Evolutionary conservation across 805 yeast species (phyloP).

Genomic region (Nakazawaea ernobii): DNA sequence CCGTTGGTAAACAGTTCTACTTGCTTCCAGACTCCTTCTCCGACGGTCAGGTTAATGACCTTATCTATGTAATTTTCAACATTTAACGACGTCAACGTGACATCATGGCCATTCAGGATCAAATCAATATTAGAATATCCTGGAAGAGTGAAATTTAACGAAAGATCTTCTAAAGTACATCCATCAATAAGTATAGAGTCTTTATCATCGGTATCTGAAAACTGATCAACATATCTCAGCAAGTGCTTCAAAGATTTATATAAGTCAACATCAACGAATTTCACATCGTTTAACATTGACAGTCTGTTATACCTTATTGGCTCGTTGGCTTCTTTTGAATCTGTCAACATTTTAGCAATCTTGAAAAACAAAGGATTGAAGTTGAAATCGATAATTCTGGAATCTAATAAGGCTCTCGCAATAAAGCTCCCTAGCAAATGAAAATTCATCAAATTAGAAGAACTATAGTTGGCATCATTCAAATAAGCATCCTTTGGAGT

Average conservation of each 20-base stretch:
- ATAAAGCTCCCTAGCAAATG: conserved; percentile 72
- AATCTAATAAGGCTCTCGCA: conserved; percentile 82
- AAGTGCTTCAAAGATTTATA: conserved; percentile 54
- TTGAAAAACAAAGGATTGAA: conserved; percentile 70
- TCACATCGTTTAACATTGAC: conserved; percentile 7
- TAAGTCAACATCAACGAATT: conserved; percentile 50
- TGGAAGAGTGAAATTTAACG: conserved; percentile 68
- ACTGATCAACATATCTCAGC: conserved; percentile 31
- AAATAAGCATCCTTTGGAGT: conserved; percentile 39
- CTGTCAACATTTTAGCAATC: conserved; percentile 33
- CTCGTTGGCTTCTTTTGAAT: conserved; percentile 8
- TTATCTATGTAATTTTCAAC: conserved; percentile 49
- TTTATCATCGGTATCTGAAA: conserved; percentile 5
- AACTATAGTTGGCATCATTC: conserved; percentile 26
- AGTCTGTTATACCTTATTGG: conserved; percentile 12
- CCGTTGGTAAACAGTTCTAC: conserved; percentile 69
- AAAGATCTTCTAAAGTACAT: conserved; percentile 44
- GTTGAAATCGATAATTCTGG: conserved; percentile 79
- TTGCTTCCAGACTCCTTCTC: conserved; percentile 60
- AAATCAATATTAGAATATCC: conserved; percentile 64
- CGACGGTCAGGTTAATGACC: conserved; percentile 55
- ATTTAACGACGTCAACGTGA: conserved; percentile 45
- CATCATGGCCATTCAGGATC: conserved; percentile 46
- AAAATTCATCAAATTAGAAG: conserved; percentile 47
- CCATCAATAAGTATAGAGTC: conserved; percentile 24